Percentiles rank a stretch among this genome's conserved stretches.
phyloP scores from a whole-genome alignment of 2,329 filamentous ascomycete genomes.

The Neofusicoccum sp. region DNA sequence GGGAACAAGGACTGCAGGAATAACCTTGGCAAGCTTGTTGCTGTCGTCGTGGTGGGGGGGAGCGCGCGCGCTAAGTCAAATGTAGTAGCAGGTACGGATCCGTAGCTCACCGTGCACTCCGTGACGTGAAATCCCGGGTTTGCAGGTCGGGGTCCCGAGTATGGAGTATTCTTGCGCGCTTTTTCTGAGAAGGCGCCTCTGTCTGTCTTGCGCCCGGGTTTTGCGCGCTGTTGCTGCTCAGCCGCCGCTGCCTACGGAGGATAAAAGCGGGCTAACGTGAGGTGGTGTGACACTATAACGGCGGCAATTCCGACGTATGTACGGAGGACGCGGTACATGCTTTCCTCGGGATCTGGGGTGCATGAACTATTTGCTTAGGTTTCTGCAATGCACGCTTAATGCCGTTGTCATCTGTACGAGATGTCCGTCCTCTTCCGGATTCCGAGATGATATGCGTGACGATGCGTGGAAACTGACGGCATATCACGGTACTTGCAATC shows the following conservation, averaged over 20 bases:
- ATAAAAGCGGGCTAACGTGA: slow-evolving; percentile 4
- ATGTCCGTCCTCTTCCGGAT: background rate
- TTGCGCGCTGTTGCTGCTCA: too few species aligned
- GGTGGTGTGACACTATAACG: slow-evolving; percentile 11
- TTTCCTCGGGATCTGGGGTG: slow-evolving; percentile 10
- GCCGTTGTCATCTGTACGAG: background rate
- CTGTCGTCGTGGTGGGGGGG: background rate
- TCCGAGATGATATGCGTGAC: background rate
- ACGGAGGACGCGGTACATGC: background rate
- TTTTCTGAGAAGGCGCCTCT: too few species aligned
- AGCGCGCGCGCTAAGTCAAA: too few species aligned
- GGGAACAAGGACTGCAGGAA: too few species aligned
- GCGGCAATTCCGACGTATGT: slow-evolving; percentile 1
- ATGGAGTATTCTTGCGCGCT: background rate
- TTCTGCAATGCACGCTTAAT: slow-evolving; percentile 18
- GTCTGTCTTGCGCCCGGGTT: too few species aligned
- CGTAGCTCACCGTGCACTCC: background rate
- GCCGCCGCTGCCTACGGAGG: background rate
- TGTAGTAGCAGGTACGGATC: background rate
- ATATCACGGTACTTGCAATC: slow-evolving; percentile 7
- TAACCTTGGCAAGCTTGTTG: too few species aligned
- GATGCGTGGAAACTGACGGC: background rate
- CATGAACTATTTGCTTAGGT: slow-evolving; percentile 18
- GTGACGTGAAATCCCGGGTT: background rate
- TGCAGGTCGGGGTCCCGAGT: background rate